These are phyloP conservation scores for Aspergillus nomiae DNA, from an alignment of 2,329 filamentous ascomycete species.

Conservation along the genomic window DNA sequence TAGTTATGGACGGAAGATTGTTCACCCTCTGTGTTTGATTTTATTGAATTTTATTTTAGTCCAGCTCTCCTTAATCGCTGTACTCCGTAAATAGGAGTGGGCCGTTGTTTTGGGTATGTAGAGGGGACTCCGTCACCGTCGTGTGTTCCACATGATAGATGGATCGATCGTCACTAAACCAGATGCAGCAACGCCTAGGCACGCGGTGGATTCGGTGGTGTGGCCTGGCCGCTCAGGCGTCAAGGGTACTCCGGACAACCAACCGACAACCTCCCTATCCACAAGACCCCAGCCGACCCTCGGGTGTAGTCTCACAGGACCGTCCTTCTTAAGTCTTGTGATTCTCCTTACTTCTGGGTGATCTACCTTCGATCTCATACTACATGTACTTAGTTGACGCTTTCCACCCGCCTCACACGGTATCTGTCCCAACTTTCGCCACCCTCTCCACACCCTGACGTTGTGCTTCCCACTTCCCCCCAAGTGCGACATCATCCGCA, in stretches of 20 bases:
- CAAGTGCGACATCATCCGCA: constrained; percentile 1
- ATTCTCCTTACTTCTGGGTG: constrained; percentile 1
- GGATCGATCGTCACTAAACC: constrained; percentile 8
- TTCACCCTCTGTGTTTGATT: not conserved
- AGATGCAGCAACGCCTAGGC: constrained; percentile 3
- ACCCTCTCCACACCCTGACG: constrained; percentile 20
- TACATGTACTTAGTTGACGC: constrained; percentile 4
- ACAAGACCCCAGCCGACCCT: constrained; percentile 17
- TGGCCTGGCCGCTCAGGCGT: constrained; percentile 22
- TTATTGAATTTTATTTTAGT: not conserved
- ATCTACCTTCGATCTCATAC: not conserved
- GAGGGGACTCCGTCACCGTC: not conserved
- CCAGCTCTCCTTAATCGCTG: not conserved
- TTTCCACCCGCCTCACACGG: not conserved
- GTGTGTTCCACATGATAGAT: constrained; percentile 1
- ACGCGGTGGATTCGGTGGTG: constrained; percentile 1
- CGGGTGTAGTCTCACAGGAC: constrained; percentile 8
- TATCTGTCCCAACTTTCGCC: constrained; percentile 4
- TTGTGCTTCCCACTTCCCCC: constrained; percentile 10
- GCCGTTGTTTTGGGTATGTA: not conserved
- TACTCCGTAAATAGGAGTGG: not conserved
- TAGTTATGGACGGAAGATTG: no score
- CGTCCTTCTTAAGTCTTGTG: constrained; percentile 12
- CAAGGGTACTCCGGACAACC: constrained; percentile 12
- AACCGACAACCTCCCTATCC: constrained; percentile 14